Conservation (phyloP, 2,329 filamentous ascomycete species). For the Colletotrichum endophyticum region DNA sequence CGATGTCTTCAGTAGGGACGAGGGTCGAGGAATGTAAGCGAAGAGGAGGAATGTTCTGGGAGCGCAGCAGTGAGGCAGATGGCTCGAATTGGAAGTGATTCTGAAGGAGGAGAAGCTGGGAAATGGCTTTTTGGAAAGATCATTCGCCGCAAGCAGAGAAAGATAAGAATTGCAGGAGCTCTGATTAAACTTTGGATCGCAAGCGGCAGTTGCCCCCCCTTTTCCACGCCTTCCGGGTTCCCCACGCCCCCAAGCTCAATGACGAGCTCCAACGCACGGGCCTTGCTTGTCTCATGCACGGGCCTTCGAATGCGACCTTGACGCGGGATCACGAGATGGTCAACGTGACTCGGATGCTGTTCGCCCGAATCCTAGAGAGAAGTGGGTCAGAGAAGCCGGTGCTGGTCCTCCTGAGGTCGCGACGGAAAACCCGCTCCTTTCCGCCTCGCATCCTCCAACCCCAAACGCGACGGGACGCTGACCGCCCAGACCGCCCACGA, state of each 20-base stretch:
- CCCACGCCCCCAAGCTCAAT: not conserved
- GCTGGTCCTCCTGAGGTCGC: not conserved
- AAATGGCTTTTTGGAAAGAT: not conserved
- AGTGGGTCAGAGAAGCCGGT: not conserved
- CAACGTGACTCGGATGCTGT: not conserved
- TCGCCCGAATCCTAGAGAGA: not conserved
- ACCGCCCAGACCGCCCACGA: not conserved
- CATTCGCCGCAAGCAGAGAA: not conserved
- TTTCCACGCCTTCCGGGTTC: not conserved
- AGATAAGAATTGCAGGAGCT: not conserved
- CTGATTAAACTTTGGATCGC: not conserved
- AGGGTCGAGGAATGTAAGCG: not conserved
- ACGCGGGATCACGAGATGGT: not conserved
- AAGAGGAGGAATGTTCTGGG: not conserved
- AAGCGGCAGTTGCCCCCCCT: not conserved
- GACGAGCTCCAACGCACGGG: not conserved
- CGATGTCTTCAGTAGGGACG: not conserved
- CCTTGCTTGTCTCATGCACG: not conserved
- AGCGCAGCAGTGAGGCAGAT: not conserved
- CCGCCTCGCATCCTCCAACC: accelerated
- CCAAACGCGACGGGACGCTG: not conserved
- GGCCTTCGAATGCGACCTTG: not conserved
- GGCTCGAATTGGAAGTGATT: not conserved
- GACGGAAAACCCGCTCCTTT: not conserved
- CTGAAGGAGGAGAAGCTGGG: not conserved